Evolutionary conservation across 805 yeast genomes (phyloP), one percentile per base, ranked within the genome.

Genomic region (Kodamaea neixiangensis): DNA sequence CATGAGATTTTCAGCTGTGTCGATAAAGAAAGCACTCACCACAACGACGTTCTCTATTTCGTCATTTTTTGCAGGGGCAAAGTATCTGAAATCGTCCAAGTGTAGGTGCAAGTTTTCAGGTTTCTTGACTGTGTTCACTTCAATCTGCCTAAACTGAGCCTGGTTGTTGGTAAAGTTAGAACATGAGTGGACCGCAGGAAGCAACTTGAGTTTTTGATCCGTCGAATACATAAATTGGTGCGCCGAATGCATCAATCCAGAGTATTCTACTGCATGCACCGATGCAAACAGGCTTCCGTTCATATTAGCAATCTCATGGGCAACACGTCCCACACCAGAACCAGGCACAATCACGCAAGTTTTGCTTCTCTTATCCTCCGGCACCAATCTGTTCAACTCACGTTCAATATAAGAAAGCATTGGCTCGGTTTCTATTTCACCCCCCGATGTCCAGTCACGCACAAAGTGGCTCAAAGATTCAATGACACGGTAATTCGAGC

Each of bases 1-100:
- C 55, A 93, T 74, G 45, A 89, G 63, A 61, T 92, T 89, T 59
- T 89, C 96, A 0, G 97, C 97, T 0, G 98, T 93, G 67, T 93
- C 98, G 21, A 93, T 75, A 68, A 93, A 92, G 62, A 87, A 93
- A 3, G 86, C 86, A 0, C 88, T 77, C 3, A 85, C 80, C 1
- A 87, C 73, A 4, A 86, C 77, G 17, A 86, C 68, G 50, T 77
- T 77, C 2, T 79, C 77, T 41, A 72, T 70, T 3, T 59, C 51
- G 0, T 61, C 58, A 7, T 53, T 49, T 3, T 66, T 56, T 0
- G 66, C 62, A 3, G 19, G 3, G 3, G 75, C 48, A 58, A 86
- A 83, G 46, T 73, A 71, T 42, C 82, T 73, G 62, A 93, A 90
- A 66, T 92, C 91, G 13, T 82, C 86, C 50, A 79, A 78, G 50